These are phyloP conservation scores for Periglandula ipomoeae DNA, from an alignment of 2,329 filamentous ascomycete species.

Conservation along the genomic window DNA sequence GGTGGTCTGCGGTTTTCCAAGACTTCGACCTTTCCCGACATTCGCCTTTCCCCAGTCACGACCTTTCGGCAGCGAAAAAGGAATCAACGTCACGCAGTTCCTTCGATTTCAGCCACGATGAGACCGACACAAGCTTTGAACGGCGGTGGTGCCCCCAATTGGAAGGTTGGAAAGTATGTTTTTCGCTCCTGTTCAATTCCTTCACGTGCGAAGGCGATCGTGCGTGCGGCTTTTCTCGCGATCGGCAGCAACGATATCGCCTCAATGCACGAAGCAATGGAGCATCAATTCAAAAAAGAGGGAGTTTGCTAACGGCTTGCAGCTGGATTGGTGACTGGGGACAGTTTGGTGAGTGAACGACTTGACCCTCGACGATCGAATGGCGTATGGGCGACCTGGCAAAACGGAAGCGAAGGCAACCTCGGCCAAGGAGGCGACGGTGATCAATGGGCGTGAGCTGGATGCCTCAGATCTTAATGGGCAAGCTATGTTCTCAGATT, in stretches of 20 bases:
- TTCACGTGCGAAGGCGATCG: not conserved
- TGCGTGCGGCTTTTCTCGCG: constrained; percentile 24
- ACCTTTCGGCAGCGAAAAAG: constrained; percentile 18
- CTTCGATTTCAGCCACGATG: constrained; percentile 24
- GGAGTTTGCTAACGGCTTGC: constrained; percentile 17
- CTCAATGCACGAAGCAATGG: too few species aligned
- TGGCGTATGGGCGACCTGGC: not conserved
- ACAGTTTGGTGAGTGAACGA: constrained; percentile 54
- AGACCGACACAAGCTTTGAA: constrained; percentile 31
- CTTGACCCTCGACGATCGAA: not conserved
- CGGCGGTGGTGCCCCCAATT: constrained; percentile 24
- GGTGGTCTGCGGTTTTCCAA: constrained; percentile 16
- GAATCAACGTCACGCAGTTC: constrained; percentile 15
- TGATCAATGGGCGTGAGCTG: not conserved
- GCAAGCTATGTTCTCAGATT: not conserved
- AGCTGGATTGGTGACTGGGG: constrained; percentile 73
- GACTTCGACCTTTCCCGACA: constrained; percentile 13
- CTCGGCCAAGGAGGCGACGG: not conserved
- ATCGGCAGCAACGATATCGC: not conserved
- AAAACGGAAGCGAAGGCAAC: not conserved
- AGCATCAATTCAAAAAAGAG: too few species aligned
- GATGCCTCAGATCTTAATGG: not conserved
- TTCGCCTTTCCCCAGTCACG: constrained; percentile 9
- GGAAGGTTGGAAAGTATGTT: constrained; percentile 26
- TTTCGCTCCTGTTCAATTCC: not conserved